Percentiles rank a stretch among this genome's conserved stretches.
Conservation (phyloP, 2,329 filamentous ascomycete genomes). For the Penicillium sp. region DNA sequence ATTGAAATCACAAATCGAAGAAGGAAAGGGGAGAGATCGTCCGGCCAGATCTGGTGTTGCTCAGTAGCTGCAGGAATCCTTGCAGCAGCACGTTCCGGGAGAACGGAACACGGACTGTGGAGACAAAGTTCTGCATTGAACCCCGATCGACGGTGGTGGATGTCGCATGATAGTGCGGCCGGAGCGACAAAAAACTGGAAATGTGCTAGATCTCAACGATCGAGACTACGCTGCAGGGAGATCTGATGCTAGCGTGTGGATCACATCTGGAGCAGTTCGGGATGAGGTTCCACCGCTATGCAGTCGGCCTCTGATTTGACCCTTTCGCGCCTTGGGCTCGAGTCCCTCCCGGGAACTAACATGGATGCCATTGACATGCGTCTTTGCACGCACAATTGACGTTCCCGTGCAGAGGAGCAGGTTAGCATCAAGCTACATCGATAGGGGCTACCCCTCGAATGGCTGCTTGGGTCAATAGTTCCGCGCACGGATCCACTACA, state of each 20-base stretch:
- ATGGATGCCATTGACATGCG: constrained; percentile 6
- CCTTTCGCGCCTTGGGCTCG: constrained; percentile 1
- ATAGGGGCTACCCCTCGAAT: background rate
- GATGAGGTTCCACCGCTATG: constrained; percentile 7
- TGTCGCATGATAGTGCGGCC: background rate
- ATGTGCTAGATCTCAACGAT: constrained; percentile 19
- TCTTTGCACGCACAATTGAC: constrained; percentile 19
- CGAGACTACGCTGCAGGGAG: constrained; percentile 14
- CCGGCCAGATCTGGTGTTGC: constrained; percentile 6
- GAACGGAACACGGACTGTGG: constrained; percentile 11
- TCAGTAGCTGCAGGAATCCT: constrained; percentile 18
- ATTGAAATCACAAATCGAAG: constrained; percentile 6
- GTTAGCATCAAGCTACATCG: background rate
- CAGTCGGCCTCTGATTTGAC: constrained; percentile 5
- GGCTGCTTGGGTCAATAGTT: constrained; percentile 20
- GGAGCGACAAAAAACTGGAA: background rate
- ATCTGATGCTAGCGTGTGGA: constrained; percentile 22
- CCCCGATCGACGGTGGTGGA: constrained; percentile 1
- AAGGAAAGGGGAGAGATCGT: constrained; percentile 10
- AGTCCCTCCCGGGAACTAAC: background rate
- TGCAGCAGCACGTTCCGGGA: constrained; percentile 23
- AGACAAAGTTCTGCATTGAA: background rate
- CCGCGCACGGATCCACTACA: constrained; percentile 22
- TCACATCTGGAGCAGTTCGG: constrained; percentile 8
- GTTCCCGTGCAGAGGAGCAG: constrained; percentile 14